A percentile compares a stretch with the other conserved stretches of the same genome.
Conservation (phyloP, 371 early-diverging fungal genomes). For the Syncephalis fuscata region DNA sequence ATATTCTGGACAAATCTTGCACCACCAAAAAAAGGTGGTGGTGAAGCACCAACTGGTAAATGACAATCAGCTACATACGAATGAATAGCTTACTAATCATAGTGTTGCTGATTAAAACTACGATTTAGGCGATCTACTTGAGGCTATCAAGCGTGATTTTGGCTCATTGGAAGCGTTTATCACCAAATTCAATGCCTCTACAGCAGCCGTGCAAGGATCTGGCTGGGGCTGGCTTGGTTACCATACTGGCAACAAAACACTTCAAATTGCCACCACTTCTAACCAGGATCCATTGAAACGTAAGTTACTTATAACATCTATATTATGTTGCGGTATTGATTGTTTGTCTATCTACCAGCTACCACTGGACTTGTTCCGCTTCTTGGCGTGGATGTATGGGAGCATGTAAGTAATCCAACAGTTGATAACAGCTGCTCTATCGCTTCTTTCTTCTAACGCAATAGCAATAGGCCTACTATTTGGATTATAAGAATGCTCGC, state of each 20-base stretch:
- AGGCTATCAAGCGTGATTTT: constrained; percentile 67
- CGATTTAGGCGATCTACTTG: constrained; percentile 22
- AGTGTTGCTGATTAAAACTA: neutral
- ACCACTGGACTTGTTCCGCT: constrained; percentile 54
- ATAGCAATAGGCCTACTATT: constrained; percentile 91
- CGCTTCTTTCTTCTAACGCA: constrained; percentile 2
- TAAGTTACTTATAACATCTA: constrained; percentile 10
- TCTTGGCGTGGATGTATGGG: constrained; percentile 96
- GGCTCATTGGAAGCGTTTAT: constrained; percentile 78
- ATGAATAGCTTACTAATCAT: neutral
- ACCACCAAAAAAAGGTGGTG: constrained; percentile 63
- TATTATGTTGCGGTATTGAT: neutral
- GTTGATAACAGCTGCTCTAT: too few relatives aligned
- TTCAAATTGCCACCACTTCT: constrained; percentile 78
- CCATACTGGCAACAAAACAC: constrained; percentile 53
- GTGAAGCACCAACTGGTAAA: constrained; percentile 41
- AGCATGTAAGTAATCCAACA: constrained; percentile 43
- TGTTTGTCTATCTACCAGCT: constrained; percentile 1
- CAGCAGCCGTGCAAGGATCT: constrained; percentile 86
- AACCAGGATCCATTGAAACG: constrained; percentile 87
- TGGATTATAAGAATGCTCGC: constrained; percentile 94
- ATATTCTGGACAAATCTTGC: constrained; percentile 93
- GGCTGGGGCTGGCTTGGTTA: constrained; percentile 98
- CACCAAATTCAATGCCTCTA: constrained; percentile 57
- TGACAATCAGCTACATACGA: too few relatives aligned